phyloP scores from a whole-genome alignment of 768 basidiomycete genomes.

The Mycena albidolilacea region DNA sequence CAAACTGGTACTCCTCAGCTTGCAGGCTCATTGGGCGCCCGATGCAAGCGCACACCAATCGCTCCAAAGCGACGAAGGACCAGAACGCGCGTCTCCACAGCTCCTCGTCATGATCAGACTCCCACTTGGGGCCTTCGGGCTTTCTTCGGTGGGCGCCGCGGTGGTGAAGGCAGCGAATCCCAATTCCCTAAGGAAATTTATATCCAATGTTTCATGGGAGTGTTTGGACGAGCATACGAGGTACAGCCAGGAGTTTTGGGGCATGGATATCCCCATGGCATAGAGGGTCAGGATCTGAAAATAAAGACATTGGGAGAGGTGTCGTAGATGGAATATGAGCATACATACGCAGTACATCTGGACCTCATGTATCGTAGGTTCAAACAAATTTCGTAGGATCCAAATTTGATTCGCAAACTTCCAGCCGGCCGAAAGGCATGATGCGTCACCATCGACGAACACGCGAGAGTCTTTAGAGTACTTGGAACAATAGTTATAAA shows the following conservation, averaged over 20 bases:
- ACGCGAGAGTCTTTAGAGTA: conserved; percentile 17
- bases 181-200: conserved; percentile 54
- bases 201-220: not conserved
- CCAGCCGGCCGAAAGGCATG: conserved; percentile 65
- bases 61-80: conserved; percentile 52
- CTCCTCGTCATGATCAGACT: conserved; percentile 68
- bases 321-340: conserved; percentile 33
- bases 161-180: conserved; percentile 74
- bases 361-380: conserved; percentile 75
- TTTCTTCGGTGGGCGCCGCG: conserved; percentile 70
- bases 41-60: conserved; percentile 58
- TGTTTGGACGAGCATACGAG: conserved; percentile 40
- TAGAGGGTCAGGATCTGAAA: conserved; percentile 47
- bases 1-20: conserved; percentile 73
- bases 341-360: conserved; percentile 71
- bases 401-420: conserved; percentile 74
- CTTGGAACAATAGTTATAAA: conserved; percentile 54
- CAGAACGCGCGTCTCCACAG: conserved; percentile 73
- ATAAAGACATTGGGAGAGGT: not conserved
- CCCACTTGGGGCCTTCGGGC: conserved; percentile 50
- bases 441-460: conserved; percentile 35
- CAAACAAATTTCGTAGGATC: conserved; percentile 67
- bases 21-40: conserved; percentile 78
- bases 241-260: conserved; percentile 69
- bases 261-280: conserved; percentile 60